Evolutionary conservation across 23 red algal species (phyloP), one percentile per base, ranked within the genome.

Genomic region (Gracilaria domingensis): DNA sequence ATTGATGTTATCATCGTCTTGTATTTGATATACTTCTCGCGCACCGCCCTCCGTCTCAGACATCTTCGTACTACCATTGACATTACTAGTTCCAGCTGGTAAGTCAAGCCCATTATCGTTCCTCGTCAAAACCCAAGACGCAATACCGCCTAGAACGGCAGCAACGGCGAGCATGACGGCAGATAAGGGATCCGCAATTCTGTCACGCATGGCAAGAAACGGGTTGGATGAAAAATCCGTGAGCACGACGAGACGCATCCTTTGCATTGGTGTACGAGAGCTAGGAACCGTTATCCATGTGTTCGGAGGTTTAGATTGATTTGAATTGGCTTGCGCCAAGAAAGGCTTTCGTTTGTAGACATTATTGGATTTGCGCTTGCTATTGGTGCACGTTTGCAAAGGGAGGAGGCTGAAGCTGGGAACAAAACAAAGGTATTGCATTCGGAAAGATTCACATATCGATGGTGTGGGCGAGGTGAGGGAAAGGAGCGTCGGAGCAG

Each of bases 141-240:
- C 40, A 42, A 89, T 4, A 33, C 34, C 85, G 50, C 85, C 85
- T 12, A 76, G 24, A 76, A 33, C 33, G 9, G 85, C 85, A 49
- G 85, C 69, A 48, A 79, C 23, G 7, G 58, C 66, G 35, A 89
- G 17, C 85, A 89, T 75, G 51, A 53, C 66, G 18, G 42, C 70
- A 5, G 73, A 78, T 24, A 89, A 45, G 13, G 85, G 85, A 66
- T 89, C 85, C 24, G 85, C 69, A 12, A 66, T 71, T 32, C 85
- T 37, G 66, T 89, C 85, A 12, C 48, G 48, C 59, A 89, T 28
- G 18, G 85, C 85, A 29, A 60, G 33, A 8, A 78, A 25, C 50
- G 85, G 85, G 39, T 89, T 89, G 18, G 85, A 76, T n/a, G 85
- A 64, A 66, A 89, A 89, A 29, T 89, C 71, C 0, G 85, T 89